These are phyloP conservation scores for Leccinum truebloodii DNA, from an alignment of 768 basidiomycete genomes.

Conservation along the genomic window DNA sequence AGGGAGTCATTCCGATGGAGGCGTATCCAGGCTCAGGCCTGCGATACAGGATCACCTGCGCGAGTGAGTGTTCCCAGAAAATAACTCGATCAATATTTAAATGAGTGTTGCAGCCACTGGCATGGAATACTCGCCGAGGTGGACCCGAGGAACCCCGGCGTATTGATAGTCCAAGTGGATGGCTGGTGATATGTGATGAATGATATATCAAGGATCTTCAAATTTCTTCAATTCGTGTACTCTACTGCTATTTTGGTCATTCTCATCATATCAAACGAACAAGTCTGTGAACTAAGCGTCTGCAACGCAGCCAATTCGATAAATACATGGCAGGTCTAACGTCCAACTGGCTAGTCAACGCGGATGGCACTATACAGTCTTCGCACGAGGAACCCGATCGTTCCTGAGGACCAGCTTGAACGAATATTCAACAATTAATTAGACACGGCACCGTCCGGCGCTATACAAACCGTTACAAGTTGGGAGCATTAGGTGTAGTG, in stretches of 20 bases:
- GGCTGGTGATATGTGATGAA: background rate
- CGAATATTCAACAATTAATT: too few species aligned
- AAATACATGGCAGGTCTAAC: conserved; percentile 10
- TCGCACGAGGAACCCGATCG: conserved; percentile 83
- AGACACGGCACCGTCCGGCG: too few species aligned
- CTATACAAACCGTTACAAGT: too few species aligned
- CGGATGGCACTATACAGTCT: conserved; percentile 81
- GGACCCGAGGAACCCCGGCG: conserved; percentile 81
- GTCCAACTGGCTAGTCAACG: conserved; percentile 50
- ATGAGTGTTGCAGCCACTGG: conserved; percentile 46
- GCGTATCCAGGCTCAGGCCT: conserved; percentile 83
- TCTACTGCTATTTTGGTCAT: background rate
- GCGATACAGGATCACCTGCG: conserved; percentile 83
- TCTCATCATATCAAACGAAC: background rate
- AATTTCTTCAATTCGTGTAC: background rate
- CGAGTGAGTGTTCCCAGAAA: conserved; percentile 46
- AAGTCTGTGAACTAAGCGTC: background rate
- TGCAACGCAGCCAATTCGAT: conserved; percentile 1
- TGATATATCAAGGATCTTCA: background rate
- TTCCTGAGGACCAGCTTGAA: conserved; percentile 44
- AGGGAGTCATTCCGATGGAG: conserved; percentile 80
- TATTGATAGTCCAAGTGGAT: conserved; percentile 64
- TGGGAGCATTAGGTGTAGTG: background rate
- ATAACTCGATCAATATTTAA: background rate
- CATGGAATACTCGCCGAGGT: conserved; percentile 63